These are phyloP conservation scores for Colletotrichum liaoningense DNA, from an alignment of 2,329 filamentous ascomycete species.

Conservation along the genomic window DNA sequence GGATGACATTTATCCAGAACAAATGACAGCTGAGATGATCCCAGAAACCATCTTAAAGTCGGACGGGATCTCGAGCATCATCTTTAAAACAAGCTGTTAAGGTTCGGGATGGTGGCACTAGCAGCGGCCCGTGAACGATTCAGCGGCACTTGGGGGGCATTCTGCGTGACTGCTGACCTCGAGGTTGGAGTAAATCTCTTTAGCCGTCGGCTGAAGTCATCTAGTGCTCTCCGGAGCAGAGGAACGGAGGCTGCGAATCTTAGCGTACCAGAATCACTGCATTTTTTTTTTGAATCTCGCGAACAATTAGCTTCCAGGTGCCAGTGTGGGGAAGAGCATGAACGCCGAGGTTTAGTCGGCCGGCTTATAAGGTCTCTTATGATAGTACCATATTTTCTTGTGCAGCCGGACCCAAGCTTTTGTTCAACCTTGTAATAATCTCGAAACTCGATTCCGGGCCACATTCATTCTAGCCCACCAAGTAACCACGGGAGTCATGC, in stretches of 20 bases:
- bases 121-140: constrained; percentile 6
- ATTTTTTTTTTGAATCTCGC: no score
- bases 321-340: not conserved
- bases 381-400: not conserved
- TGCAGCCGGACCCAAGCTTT: not conserved
- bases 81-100: constrained; percentile 17
- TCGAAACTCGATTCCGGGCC: not conserved
- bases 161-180: not conserved
- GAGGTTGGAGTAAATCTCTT: not conserved
- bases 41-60: not conserved
- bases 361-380: not conserved
- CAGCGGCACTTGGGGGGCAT: not conserved
- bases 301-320: no score
- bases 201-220: not conserved
- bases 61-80: constrained; percentile 8
- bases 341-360: not conserved
- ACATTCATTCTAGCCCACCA: not conserved
- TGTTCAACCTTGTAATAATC: not conserved
- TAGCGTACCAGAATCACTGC: not conserved
- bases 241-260: not conserved
- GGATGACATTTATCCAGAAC: not conserved
- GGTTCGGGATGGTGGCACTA: constrained; percentile 14
- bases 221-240: not conserved
- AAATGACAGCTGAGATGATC: not conserved
- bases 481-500: not conserved